Evolutionary conservation across 2,329 filamentous ascomycete genomes (phyloP).

Genomic region (Colletotrichum liaoningense): DNA sequence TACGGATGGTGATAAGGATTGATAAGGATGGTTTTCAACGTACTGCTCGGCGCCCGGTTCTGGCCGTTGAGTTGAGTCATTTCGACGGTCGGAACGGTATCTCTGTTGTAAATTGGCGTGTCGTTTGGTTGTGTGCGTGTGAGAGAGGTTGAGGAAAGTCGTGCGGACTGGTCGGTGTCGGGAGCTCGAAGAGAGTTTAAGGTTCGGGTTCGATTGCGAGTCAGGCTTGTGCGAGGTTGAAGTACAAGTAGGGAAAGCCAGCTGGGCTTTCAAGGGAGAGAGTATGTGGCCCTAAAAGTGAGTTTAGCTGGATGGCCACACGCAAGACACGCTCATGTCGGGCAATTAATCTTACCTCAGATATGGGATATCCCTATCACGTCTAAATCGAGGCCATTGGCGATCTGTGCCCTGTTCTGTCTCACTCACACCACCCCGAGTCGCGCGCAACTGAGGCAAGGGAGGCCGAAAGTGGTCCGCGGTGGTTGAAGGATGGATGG

Average conservation of each 20-base stretch:
- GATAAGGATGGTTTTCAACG: not conserved
- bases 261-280: constrained; percentile 28
- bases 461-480: constrained; percentile 18
- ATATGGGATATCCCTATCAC: constrained; percentile 34
- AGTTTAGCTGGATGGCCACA: constrained; percentile 24
- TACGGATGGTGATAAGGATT: not conserved
- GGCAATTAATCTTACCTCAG: constrained; percentile 32
- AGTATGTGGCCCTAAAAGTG: constrained; percentile 15
- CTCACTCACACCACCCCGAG: constrained; percentile 33
- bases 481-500: not conserved
- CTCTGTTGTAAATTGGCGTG: not conserved
- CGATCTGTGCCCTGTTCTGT: constrained; percentile 31
- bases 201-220: constrained; percentile 13
- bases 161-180: constrained; percentile 1
- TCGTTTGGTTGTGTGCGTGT: not conserved
- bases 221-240: constrained; percentile 30
- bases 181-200: constrained; percentile 21
- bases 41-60: constrained; percentile 22
- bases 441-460: constrained; percentile 23
- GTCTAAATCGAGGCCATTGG: constrained; percentile 25
- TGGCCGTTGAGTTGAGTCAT: constrained; percentile 31
- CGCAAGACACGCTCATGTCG: constrained; percentile 16
- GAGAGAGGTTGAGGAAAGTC: not conserved
- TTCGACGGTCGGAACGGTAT: not conserved
- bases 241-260: constrained; percentile 29